Evolutionary conservation across 257 asterid genomes (phyloP).

Genomic region (Nicotiana knightiana): DNA sequence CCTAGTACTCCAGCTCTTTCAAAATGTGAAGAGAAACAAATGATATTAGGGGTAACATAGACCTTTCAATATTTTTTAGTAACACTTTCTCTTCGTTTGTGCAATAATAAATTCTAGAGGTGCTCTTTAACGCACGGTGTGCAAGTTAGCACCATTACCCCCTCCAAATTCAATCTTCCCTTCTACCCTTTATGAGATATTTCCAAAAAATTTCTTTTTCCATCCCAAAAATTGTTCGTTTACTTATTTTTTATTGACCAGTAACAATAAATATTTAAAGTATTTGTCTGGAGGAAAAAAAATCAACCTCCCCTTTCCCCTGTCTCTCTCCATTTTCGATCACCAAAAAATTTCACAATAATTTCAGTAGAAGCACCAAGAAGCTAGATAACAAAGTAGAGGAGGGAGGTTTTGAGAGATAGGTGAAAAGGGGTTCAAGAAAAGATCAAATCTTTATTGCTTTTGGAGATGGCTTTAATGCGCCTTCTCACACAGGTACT

Average conservation of each 20-base stretch:
- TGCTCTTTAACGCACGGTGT: background rate
- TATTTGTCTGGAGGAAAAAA: background rate
- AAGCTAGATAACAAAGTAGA: background rate
- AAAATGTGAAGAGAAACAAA: no score
- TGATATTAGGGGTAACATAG: no score
- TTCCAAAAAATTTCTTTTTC: background rate
- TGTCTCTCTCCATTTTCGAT: conserved; percentile 5
- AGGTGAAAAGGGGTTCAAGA: background rate
- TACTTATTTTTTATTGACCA: background rate
- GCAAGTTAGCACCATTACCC: background rate
- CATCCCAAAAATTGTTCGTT: background rate
- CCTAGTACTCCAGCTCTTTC: no score
- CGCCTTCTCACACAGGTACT: conserved; percentile 58
- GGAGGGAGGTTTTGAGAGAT: background rate
- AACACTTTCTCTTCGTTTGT: background rate
- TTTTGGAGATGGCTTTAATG: conserved; percentile 46
- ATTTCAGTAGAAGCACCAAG: background rate
- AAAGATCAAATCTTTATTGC: conserved; percentile 19
- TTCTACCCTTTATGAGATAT: background rate
- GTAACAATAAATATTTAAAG: background rate
- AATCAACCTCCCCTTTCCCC: background rate
- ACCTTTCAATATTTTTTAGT: no score
- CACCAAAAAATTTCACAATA: background rate
- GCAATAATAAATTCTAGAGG: background rate
- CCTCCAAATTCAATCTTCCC: background rate